Evolutionary conservation across 2,329 filamentous ascomycete species (phyloP), one percentile per base, ranked within the genome.

Genomic region (Chrysoporthe cubensis): DNA sequence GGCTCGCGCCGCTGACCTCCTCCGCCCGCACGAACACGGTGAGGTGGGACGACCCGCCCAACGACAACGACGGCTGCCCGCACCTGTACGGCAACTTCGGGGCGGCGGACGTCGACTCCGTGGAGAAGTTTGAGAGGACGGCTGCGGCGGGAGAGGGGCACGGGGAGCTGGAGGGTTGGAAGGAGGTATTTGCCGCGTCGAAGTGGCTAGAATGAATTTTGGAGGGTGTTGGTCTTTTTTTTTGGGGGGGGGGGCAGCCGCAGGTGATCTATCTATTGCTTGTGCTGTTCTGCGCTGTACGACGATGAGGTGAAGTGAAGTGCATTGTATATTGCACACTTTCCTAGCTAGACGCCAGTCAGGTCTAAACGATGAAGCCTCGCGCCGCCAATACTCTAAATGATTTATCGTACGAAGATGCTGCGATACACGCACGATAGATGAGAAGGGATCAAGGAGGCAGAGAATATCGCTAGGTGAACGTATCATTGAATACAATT

Each of bases 41-140:
- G 40, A 86, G 82, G 71, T 90, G 87, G 87, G 87, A 89, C 62
- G 74, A 75, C 69, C 77, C 80, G 14, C 76, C 78, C 13, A 60
- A 59, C 59, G 76, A 77, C 1, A 77, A 78, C 18, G 80, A 79
- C 21, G 81, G 80, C 65, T 90, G 87, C 71, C 84, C 87, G 64
- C 88, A 90, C 73, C 75, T 90, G 48, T 88, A 88, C 73, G 84
- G 83, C 62, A 85, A 86, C 72, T 82, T 90, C 73, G 87, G 87
- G 9, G 78, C 72, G 9, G 79, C 76, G 2, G 84, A 89, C 67
- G 80, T 90, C 13, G 79, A 82, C 48, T 81, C 79, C 14, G 76
- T 79, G 4, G 75, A 80, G 70, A 80, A 80, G 71, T 86, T 88
- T 68, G 74, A 77, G 58, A 82, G 82, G 65, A 44, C 11, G 57